Base-by-base conservation (phyloP, 345 rosid genomes). In the Rhizophora mangle region DNA sequence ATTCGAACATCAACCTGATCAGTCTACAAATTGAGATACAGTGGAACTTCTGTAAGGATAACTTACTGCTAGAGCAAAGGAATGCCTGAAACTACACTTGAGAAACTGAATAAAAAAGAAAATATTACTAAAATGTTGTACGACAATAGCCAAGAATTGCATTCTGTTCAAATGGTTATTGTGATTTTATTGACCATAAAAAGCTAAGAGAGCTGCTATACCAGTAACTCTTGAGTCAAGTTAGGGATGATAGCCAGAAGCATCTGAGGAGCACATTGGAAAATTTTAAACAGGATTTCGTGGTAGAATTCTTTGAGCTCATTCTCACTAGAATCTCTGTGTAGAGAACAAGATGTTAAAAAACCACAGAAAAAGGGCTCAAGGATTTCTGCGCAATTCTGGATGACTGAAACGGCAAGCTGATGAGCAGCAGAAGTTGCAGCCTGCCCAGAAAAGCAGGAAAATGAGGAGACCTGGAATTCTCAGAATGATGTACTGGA, bases 1-100 rank as follows among this genome's bases (percentile, higher is more conserved):
- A 89, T 82, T 72, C 98, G 89, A 63, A 89, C 86, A 74, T 94
- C 96, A 39, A 89, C 97, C 81, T 89, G 97, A 84, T 91, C 96
- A 74, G 87, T 81, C 98, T 93, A 80, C 65, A 86, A 55, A 74
- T 53, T 43, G 66, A 43, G 60, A 39, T 16, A 62, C 8, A 62
- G 52, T 29, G 49, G 46, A 46, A 62, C 16, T 36, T 20, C 63
- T 5, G 19, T 1, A 22, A 63, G 34, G 19, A 67, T 43, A 61
- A 52, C 22, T 62, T 68, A 11, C 22, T 15, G 24, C 47, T 11
- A 46, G 24, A 18, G 20, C 16, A 18, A 21, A 15, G 32, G 5
- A 16, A 32, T 27, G 21, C 18, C 31, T 6, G 24, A 43, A 13
- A 43, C 49, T 43, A 13, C 49, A 13, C 49, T 43, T 43, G 49